phyloP scores from a whole-genome alignment of 2,329 filamentous ascomycete genomes.

The Myriosclerotinia curreyana region DNA sequence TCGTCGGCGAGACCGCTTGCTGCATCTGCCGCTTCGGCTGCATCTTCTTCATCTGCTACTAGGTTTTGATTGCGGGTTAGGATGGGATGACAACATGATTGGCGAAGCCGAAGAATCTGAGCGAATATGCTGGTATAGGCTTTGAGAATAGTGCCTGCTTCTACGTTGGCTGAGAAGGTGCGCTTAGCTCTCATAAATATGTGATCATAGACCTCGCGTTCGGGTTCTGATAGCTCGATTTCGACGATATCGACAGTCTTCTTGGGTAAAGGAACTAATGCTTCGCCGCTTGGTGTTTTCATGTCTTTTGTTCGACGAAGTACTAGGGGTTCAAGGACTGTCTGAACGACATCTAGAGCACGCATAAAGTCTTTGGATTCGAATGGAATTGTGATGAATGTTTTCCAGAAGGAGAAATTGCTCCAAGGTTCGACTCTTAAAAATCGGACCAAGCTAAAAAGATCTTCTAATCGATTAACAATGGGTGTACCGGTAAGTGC shows the following conservation, averaged over 20 bases:
- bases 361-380: slow-evolving; percentile 93
- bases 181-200: slow-evolving; percentile 80
- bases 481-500: slow-evolving; percentile 93
- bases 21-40: slow-evolving; percentile 72
- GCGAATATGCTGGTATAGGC: slow-evolving; percentile 97
- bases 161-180: slow-evolving; percentile 81
- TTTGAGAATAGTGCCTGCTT: slow-evolving; percentile 89
- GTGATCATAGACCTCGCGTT: slow-evolving; percentile 88
- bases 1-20: slow-evolving; percentile 84
- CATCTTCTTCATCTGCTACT: slow-evolving; percentile 84
- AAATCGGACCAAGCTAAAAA: slow-evolving; percentile 91
- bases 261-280: slow-evolving; percentile 76
- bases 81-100: slow-evolving; percentile 90
- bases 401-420: slow-evolving; percentile 99
- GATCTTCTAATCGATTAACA: slow-evolving; percentile 89
- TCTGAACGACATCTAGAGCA: slow-evolving; percentile 94
- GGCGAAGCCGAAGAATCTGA: slow-evolving; percentile 86
- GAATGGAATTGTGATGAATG: slow-evolving; percentile 96
- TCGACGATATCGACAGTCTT: slow-evolving; percentile 82
- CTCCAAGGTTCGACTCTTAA: slow-evolving; percentile 95
- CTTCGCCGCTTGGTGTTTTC: slow-evolving; percentile 85
- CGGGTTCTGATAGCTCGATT: slow-evolving; percentile 78
- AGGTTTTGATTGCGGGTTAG: slow-evolving; percentile 82
- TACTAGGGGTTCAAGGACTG: slow-evolving; percentile 91
- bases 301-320: slow-evolving; percentile 95